Evolutionary conservation across 352 stramenopile species (phyloP), one percentile per base, ranked within the genome.

Genomic region (Plasmopara viticola): DNA sequence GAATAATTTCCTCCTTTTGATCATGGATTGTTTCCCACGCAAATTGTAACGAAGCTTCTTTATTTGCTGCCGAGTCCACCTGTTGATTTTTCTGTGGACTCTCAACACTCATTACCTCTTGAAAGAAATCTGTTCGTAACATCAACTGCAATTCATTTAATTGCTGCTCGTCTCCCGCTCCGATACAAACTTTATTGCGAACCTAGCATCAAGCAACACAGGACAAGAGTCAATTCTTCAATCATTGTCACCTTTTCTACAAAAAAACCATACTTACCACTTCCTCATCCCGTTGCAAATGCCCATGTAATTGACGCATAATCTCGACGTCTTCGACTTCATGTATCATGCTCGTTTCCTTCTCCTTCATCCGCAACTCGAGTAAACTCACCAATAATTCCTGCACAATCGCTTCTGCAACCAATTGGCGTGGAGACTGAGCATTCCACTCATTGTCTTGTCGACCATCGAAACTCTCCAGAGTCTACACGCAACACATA

Each of bases 21-120:
- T 82, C 77, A 33, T 86, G 68, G 35, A 87, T 86, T 20, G 77
- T 87, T 29, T 87, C 77, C 74, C 74, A 87, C 7, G 74, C 77
- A 31, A 87, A 87, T 52, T 87, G 77, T n/a, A 87, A 51, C 15
- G 77, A 87, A 0, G 77, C 68, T 17, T 87, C 77, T 14, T 73
- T 75, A 44, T 65, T 64, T 8, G 70, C 58, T 25, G 66, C 59
- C n/a, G 58, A 60, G 31, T 70, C 58, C 0, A 9, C 5, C 37
- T 66, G 59, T 20, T 66, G 55, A 6, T 58, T 58, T 40, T 64
- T 64, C 49, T 72, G 56, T 12, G 64, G 56, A 55, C 61, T 66
- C 33, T 54, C 48, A 9, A 44, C 53, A 25, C 68, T 51, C 7
- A 48, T 44, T 3, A 74, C 58, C 43, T 85, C 64, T n/a, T 81